Evolutionary conservation across 1,284 basidiomycete genomes (phyloP).

Genomic region (Moniliella sp.): DNA sequence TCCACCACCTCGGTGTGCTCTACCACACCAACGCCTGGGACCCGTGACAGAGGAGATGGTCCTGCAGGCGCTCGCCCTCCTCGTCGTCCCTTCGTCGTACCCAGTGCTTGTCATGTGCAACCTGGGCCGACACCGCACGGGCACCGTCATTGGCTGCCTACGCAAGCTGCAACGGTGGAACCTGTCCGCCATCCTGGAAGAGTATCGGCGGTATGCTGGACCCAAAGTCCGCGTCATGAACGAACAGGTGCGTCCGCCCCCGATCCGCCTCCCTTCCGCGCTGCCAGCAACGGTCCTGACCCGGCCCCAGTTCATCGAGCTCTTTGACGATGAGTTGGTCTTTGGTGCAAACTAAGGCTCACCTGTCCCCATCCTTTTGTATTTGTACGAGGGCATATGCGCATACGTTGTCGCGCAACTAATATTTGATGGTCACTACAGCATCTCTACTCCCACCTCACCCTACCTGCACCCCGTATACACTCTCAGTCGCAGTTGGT

Average conservation of each 20-base stretch:
- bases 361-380: too few relatives aligned
- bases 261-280: too few relatives aligned
- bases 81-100: slow-evolving; percentile 38
- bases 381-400: too few relatives aligned
- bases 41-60: slow-evolving; percentile 39
- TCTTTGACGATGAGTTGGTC: slow-evolving; percentile 40
- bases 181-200: slow-evolving; percentile 38
- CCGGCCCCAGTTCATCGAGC: slow-evolving; percentile 41
- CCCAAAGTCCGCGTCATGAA: slow-evolving; percentile 38
- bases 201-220: slow-evolving; percentile 40
- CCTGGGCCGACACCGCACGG: slow-evolving; percentile 39
- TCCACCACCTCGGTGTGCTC: slow-evolving; percentile 35
- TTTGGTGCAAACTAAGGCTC: too few relatives aligned
- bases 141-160: slow-evolving; percentile 39
- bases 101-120: slow-evolving; percentile 41
- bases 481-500: too few relatives aligned
- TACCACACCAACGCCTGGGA: slow-evolving; percentile 35
- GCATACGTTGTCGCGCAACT: too few relatives aligned
- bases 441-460: too few relatives aligned
- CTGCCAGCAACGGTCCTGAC: too few relatives aligned
- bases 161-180: slow-evolving; percentile 38
- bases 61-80: slow-evolving; percentile 38
- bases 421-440: too few relatives aligned
- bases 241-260: slow-evolving; percentile 35
- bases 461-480: too few relatives aligned